Percentiles rank a stretch among this genome's conserved stretches.
These are phyloP conservation scores for Rhododendron williamsianum DNA, from an alignment of 148 eudicot genomes.

Conservation along the genomic window DNA sequence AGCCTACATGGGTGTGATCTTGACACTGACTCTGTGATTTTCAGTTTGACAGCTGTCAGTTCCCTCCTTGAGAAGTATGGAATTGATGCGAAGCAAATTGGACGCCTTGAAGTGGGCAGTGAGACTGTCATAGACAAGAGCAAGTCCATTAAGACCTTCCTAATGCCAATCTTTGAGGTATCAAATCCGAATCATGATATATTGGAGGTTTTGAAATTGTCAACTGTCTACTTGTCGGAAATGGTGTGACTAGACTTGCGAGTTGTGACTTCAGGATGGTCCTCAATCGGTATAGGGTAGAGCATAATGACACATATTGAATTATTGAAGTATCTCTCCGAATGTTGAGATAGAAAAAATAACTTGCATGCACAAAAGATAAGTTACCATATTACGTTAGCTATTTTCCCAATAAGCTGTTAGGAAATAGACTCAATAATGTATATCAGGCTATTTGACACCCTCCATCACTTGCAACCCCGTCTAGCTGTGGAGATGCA, in stretches of 20 bases:
- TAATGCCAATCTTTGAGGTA: constrained; percentile 97
- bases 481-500: not conserved
- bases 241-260: not conserved
- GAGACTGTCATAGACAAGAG: constrained; percentile 98
- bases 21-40: not conserved
- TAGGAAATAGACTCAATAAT: not conserved
- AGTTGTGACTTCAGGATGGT: constrained; percentile 4
- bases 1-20: not conserved
- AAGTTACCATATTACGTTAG: not conserved
- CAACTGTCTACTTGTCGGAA: not conserved
- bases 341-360: not conserved
- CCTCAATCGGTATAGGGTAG: not conserved
- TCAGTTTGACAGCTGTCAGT: constrained; percentile 87
- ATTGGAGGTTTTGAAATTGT: not conserved
- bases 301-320: not conserved
- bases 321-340: not conserved
- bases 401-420: not conserved
- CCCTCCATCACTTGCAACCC: not conserved
- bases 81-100: constrained; percentile 77
- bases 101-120: constrained; percentile 96
- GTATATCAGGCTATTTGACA: not conserved
- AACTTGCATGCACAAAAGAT: not conserved
- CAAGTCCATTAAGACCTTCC: constrained; percentile 97
- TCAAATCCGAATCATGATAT: not conserved
- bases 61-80: constrained; percentile 86